Evolutionary conservation across 768 basidiomycete species (phyloP), one percentile per base, ranked within the genome.

Genomic region (Arthromyces matolae): DNA sequence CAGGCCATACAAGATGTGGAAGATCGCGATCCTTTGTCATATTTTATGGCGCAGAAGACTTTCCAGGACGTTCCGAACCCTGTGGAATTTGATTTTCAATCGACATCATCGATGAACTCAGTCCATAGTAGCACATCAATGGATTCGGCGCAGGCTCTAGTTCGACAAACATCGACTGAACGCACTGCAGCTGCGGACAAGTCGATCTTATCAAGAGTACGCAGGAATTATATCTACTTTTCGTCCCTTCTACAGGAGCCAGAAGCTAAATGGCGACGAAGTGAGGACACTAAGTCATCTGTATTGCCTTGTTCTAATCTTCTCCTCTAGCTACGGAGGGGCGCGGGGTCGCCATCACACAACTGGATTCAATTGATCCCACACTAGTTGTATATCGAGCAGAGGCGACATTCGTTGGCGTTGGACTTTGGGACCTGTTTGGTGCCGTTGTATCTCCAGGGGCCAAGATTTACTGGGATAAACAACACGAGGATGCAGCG

Each of bases 151-250:
- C 62, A 60, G 3, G 50, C 63, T 20, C 53, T 72, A 5, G 67
- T 66, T 34, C 65, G 78, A 8, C 56, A 67, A 4, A 65, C 61
- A 45, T 23, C 18, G 18, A 61, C 66, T 24, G 62, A 80, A 64
- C 54, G 85, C 68, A 63, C 81, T 63, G 67, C 79, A 5, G 79
- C 78, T 1, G 86, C 81, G 5, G 85, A 91, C 53, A 91, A 93
- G 63, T 81, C 85, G 3, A 87, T 98, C n/a, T 60, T 89, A 13
- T 83, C 89, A 5, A 76, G 93, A 53, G 89, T 97, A 18, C 80
- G 84, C 60, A 77, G 96, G 50, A 95, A 90, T 64, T 99, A 99
- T 59, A 97, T 98, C 44, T 97, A 98, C 66, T 98, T 99, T 64
- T 94, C 94, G 1, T 96, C 94, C 0, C 71, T 99, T 39, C 67